Evolutionary conservation across 2,329 filamentous ascomycete genomes (phyloP), one percentile per base, ranked within the genome.

Genomic region (Helminthosporium solani): DNA sequence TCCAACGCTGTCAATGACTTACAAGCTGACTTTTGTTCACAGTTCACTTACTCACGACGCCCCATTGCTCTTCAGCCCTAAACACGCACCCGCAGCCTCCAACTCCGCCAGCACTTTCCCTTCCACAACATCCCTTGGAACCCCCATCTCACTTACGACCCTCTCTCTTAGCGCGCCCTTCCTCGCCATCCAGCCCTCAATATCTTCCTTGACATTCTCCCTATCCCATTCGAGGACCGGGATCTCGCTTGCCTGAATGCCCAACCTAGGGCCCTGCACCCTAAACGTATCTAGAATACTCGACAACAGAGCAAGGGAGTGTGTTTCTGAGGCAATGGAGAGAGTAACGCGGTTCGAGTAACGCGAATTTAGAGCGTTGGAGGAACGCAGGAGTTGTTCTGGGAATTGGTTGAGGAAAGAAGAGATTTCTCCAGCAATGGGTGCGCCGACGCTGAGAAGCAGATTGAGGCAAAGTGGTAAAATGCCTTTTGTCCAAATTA

Each of bases 341-440:
- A 95, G 76, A 1, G 87, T 89, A 37, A 96, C 78, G 48, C 83
- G 84, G 41, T 76, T 57, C 19, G 53, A 56, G 18, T 65, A 57
- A 14, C 56, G 79, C 75, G 27, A 81, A 75, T 88, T 85, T 51
- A 97, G 84, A 1, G 87, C 81, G 40, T 84, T 81, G 7, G 86
- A 80, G 11, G 88, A 88, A 23, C 88, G 82, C 33, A 75, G 72
- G 8, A 99, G 78, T 47, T 97, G 84, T 37, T 84, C 80, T 9
- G 88, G 86, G 68, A 96, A 99, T 65, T 90, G 87, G 63, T 95
- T 95, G 21, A 99, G 78, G 64, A 97, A 95, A 47, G 85, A 85
- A 0, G 87, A 82, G 5, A 97, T 83, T 68, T 99, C 94, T 0
- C 86, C 83, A 0, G 90, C 91, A 37, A 95, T 83, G 1, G 88